Evolutionary conservation across 768 basidiomycete genomes (phyloP).

Genomic region (Phylloporus sp.): DNA sequence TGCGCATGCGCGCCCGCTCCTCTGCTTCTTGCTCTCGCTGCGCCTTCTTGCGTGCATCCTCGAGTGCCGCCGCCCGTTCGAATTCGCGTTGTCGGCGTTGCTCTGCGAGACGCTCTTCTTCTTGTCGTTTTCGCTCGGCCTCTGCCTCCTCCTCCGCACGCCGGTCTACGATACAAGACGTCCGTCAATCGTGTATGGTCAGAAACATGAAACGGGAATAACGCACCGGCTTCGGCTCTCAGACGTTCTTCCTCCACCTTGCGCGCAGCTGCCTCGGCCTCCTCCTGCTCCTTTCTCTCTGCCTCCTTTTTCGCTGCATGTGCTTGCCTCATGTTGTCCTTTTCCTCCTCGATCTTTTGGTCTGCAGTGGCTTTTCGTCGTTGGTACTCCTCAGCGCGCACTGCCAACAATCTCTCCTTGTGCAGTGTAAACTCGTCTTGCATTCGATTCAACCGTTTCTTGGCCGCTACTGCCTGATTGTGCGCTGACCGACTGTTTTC

Average conservation of each 20-base stretch:
- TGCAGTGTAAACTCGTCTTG: conserved; percentile 60
- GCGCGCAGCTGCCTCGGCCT: conserved; percentile 18
- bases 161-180: conserved; percentile 35
- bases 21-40: conserved; percentile 72
- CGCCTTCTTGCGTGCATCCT: conserved; percentile 54
- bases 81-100: conserved; percentile 51
- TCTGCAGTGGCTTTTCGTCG: conserved; percentile 48
- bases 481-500: conserved; percentile 57
- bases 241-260: conserved; percentile 40
- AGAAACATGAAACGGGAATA: conserved; percentile 2
- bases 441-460: conserved; percentile 72
- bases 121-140: conserved; percentile 53
- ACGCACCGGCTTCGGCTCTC: conserved; percentile 51
- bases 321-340: conserved; percentile 61
- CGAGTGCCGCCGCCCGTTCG: conserved; percentile 48
- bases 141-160: conserved; percentile 56
- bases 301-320: conserved; percentile 57
- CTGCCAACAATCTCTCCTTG: conserved; percentile 50
- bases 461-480: conserved; percentile 64
- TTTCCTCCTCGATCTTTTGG: conserved; percentile 80
- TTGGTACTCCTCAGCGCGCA: conserved; percentile 63
- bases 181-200: conserved; percentile 1
- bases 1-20: conserved; percentile 39
- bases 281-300: conserved; percentile 34
- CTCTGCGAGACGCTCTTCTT: conserved; percentile 52